These are phyloP conservation scores for Citrus mangshanensis DNA, from an alignment of 345 rosid genomes.

Conservation along the genomic window DNA sequence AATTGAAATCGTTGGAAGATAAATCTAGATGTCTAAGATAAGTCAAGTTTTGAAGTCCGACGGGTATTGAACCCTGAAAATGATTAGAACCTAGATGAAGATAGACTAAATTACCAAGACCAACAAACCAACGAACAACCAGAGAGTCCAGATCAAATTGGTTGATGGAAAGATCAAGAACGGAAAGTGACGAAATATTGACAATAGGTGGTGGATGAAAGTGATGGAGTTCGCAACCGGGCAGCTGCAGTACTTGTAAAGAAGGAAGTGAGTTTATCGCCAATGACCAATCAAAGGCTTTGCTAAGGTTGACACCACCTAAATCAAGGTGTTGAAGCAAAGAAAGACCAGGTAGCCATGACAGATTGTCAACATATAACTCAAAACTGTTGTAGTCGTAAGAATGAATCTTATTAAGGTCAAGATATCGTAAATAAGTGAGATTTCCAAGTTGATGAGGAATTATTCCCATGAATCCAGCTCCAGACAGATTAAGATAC, in stretches of 20 bases:
- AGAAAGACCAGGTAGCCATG: not conserved
- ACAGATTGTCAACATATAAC: not conserved
- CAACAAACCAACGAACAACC: slow-evolving; percentile 17
- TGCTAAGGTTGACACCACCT: not conserved
- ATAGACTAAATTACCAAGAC: slow-evolving; percentile 3
- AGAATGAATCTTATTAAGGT: not conserved
- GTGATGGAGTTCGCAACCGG: not conserved
- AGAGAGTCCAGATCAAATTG: not conserved
- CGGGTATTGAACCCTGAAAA: not conserved
- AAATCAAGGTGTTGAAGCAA: not conserved
- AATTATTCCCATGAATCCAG: not conserved
- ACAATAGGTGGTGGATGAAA: too few species aligned
- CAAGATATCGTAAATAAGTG: not conserved
- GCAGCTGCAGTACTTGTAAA: not conserved
- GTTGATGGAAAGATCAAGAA: not conserved
- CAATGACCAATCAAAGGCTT: not conserved
- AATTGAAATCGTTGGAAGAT: not conserved
- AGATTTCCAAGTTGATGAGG: not conserved
- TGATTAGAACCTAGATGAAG: slow-evolving; percentile 5
- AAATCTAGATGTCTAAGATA: slow-evolving; percentile 9
- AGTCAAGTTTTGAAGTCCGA: slow-evolving; percentile 7
- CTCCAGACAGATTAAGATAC: not conserved
- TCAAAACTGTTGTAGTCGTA: not conserved
- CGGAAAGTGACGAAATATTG: not conserved
- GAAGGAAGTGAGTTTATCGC: not conserved